Conservation (phyloP, 2,329 filamentous ascomycete genomes). For the Trichoderma breve region DNA sequence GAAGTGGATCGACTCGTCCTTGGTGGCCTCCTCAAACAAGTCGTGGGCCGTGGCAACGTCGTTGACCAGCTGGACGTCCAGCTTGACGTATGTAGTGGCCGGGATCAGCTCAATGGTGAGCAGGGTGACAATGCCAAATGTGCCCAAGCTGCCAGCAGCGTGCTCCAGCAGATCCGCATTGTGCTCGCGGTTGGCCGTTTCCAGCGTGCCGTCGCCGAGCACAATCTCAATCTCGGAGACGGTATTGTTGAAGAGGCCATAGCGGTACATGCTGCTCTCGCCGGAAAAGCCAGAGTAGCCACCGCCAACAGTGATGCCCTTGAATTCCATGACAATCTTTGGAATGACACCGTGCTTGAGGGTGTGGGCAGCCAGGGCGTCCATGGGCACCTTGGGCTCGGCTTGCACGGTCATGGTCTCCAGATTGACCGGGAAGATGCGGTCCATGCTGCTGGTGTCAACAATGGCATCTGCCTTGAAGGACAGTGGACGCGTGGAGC, state of each 20-base stretch:
- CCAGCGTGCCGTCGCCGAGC: constrained; percentile 50
- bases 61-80: constrained; percentile 45
- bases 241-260: constrained; percentile 55
- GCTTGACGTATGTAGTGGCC: constrained; percentile 48
- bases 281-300: constrained; percentile 56
- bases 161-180: constrained; percentile 52
- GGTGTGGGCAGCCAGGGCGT: constrained; percentile 51
- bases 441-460: constrained; percentile 52
- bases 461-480: constrained; percentile 43
- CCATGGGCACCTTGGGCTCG: constrained; percentile 60
- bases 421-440: constrained; percentile 52
- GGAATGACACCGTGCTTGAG: constrained; percentile 51
- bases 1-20: constrained; percentile 44
- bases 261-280: constrained; percentile 56
- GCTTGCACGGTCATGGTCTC: constrained; percentile 49
- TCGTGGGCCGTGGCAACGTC: constrained; percentile 31
- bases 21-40: constrained; percentile 37
- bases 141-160: constrained; percentile 53
- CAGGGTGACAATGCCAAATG: constrained; percentile 55
- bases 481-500: constrained; percentile 52
- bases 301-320: constrained; percentile 58
- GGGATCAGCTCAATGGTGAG: constrained; percentile 51
- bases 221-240: constrained; percentile 54
- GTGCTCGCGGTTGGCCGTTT: constrained; percentile 45
- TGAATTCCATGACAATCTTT: constrained; percentile 59